Evolutionary conservation across 1,284 basidiomycete genomes (phyloP), one percentile per base, ranked within the genome.

Genomic region (Austroboletus niveus): DNA sequence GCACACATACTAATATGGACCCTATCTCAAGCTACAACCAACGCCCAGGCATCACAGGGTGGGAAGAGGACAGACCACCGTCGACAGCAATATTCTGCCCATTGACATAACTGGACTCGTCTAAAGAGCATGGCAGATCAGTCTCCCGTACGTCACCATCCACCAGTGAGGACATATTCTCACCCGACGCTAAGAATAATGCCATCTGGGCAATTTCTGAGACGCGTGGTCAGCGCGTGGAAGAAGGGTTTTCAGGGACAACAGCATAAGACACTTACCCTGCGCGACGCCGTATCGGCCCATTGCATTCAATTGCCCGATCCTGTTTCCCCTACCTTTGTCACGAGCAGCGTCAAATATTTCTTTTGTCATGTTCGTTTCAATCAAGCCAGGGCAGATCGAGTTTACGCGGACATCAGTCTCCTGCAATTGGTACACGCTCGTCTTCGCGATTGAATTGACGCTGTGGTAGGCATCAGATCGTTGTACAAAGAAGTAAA

Each of bases 91-190:
- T 78, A 57, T 87, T 88, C 62, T 96, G 89, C 11, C 92, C 95
- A 64, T 96, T 98, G 51, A 98, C 84, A 68, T 96, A 95, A 63
- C 91, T 94, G 1, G 92, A 85, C 54, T 94, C 92, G 62, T 94
- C 93, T 90, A 42, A 32, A 47, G 45, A 55, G 35, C 48, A 45
- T 29, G 30, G 22, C 17, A 56, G 46, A 48, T 63, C 53, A 64
- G 55, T 49, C 34, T 49, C 44, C 43, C 31, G 40, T 15, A 29
- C 22, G 43, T 36, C 39, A 29, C 6, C 31, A 42, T 17, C 42
- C 35, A 15, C 36, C 10, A 7, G 17, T 4, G 36, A 39, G 12
- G n/a, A 39, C 36, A 17, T 22, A 20, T 39, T 17, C 39, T 69
- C 64, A 90, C 92, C 92, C 42, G 89, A 92, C 12, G 92, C 93